Percentiles rank a stretch among this genome's conserved stretches.
phyloP scores from a whole-genome alignment of 148 eudicot species.

The Fagopyrum esculentum region DNA sequence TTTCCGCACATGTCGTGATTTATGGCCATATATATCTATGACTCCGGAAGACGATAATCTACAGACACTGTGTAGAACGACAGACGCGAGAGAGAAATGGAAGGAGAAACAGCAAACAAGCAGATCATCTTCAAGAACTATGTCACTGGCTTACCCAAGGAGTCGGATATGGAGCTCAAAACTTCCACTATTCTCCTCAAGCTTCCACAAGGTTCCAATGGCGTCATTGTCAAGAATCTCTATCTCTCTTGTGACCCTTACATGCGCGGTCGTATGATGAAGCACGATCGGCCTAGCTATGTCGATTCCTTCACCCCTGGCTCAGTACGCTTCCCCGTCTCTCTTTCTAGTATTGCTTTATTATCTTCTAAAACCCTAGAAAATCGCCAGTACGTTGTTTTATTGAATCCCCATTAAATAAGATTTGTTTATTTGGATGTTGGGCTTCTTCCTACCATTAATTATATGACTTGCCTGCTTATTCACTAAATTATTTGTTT shows the following conservation, averaged over 20 bases:
- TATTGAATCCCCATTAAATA: too few relatives aligned
- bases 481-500: background rate
- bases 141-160: slow-evolving; percentile 27
- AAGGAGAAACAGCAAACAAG: slow-evolving; percentile 25
- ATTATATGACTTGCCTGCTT: background rate
- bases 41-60: background rate
- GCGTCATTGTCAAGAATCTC: slow-evolving; percentile 41
- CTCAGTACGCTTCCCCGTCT: slow-evolving; percentile 18
- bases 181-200: slow-evolving; percentile 15
- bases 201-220: slow-evolving; percentile 24
- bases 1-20: background rate
- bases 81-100: background rate
- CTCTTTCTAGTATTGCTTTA: background rate
- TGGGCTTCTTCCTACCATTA: background rate
- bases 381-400: background rate
- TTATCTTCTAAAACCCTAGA: background rate
- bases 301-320: slow-evolving; percentile 28
- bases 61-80: background rate
- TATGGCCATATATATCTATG: background rate
- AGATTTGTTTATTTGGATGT: background rate
- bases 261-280: slow-evolving; percentile 30
- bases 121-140: slow-evolving; percentile 26
- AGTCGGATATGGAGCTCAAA: slow-evolving; percentile 22
- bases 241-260: slow-evolving; percentile 47
- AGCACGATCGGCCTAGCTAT: slow-evolving; percentile 8